Base-by-base conservation (phyloP, 345 rosid genomes). In the Erucastrum elatum region DNA sequence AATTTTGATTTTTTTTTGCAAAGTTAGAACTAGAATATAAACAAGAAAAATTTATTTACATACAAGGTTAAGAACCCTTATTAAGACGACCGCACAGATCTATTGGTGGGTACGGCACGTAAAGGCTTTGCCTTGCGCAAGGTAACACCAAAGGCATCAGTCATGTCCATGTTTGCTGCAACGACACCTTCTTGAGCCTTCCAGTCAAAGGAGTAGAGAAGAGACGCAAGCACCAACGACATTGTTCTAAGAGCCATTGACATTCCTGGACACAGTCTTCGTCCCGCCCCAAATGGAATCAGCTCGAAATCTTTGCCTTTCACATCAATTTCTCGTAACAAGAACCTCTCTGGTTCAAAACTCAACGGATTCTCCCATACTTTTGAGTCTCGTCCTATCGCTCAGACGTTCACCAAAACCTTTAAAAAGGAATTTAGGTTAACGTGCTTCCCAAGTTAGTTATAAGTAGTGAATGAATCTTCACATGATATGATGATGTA, bases 171-270 rank as follows among this genome's bases (percentile, higher is more conserved):
- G 37, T 86, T 70, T 4, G 80, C 74, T 7, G 66, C 60, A 37
- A 29, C 70, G 77, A 25, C 64, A 21, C 84, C 86, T 5, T 53
- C 49, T 9, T 79, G 83, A 5, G 80, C 77, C 2, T 77, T 71
- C 90, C 89, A 87, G 44, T 87, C 84, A 72, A 87, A 87, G 33
- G 79, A 73, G 60, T 80, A 80, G 65, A 87, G 60, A 17, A 87
- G 74, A 44, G 84, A 72, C 41, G 79, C 88, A 84, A 90, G 77
- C 75, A 84, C 79, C 46, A 83, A 4, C 25, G 67, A 76, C 44
- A 90, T 4, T 84, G 84, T 84, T 64, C 71, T 78, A 8, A 64
- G 35, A 4, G 82, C 88, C 62, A 87, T 27, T 0, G 85, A 77
- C 72, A 85, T 77, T 49, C 77, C 80, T 0, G 83, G 83, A 33